Percentiles rank a stretch among this genome's conserved stretches.
These are phyloP conservation scores for Neonectria ditissima DNA, from an alignment of 2,329 filamentous ascomycete species.

Conservation along the genomic window DNA sequence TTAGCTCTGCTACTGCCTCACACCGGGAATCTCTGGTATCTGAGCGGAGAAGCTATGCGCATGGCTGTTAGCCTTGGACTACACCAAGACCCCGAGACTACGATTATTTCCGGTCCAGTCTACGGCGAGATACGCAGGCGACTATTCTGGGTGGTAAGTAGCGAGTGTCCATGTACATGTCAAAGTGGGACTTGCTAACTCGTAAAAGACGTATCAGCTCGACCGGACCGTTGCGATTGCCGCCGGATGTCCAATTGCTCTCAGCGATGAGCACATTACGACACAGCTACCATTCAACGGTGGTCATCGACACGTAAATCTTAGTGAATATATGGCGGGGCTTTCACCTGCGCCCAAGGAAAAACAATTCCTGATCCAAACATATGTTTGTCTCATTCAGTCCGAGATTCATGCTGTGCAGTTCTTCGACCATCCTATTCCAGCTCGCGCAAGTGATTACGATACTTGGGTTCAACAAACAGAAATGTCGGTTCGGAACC, in stretches of 20 bases:
- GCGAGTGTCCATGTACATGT: background rate
- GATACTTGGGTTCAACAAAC: conserved; percentile 18
- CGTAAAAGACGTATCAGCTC: conserved; percentile 25
- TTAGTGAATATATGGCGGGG: background rate
- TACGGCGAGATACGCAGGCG: conserved; percentile 21
- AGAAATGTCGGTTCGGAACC: conserved; percentile 6
- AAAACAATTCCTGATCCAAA: conserved; percentile 22
- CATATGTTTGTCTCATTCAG: conserved; percentile 13
- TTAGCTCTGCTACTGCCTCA: conserved; percentile 34
- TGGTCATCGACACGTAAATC: background rate
- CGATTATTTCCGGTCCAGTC: background rate
- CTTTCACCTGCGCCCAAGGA: conserved; percentile 4
- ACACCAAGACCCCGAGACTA: conserved; percentile 32
- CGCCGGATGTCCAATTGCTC: conserved; percentile 22
- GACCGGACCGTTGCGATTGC: conserved; percentile 29
- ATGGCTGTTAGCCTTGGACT: conserved; percentile 40
- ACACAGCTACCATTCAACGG: conserved; percentile 20
- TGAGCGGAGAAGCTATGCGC: conserved; percentile 38
- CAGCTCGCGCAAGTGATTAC: conserved; percentile 2
- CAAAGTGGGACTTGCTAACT: background rate
- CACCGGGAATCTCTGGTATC: conserved; percentile 36
- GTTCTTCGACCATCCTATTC: conserved; percentile 23
- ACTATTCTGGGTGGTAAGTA: conserved; percentile 32
- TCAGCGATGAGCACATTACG: conserved; percentile 26
- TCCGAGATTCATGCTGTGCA: conserved; percentile 21